These are phyloP conservation scores for Groenewaldozyma sp. DNA, from an alignment of 1,139 yeast genomes.

Conservation along the genomic window DNA sequence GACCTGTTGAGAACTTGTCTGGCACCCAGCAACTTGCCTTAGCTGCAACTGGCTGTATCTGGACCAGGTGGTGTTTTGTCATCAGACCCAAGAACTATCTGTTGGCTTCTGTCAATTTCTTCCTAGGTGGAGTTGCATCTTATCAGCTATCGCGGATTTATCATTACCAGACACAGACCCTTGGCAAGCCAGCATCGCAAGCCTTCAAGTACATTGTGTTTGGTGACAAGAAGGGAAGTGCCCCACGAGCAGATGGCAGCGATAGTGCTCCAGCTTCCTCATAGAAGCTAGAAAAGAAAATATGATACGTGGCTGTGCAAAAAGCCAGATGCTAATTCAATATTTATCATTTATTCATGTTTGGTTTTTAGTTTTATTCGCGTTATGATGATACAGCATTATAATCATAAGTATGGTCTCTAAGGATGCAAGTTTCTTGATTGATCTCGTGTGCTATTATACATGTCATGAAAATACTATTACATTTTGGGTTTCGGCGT, in stretches of 20 bases:
- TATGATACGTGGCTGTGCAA: too few species aligned
- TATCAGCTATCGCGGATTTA: conserved; percentile 67
- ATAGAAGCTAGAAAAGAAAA: too few species aligned
- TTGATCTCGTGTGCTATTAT: too few species aligned
- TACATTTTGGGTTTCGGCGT: too few species aligned
- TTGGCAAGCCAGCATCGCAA: conserved; percentile 44
- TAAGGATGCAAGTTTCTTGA: too few species aligned
- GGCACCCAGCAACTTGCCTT: conserved; percentile 91
- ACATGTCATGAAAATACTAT: too few species aligned
- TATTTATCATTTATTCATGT: too few species aligned
- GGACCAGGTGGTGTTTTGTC: conserved; percentile 98
- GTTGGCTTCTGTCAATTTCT: conserved; percentile 89
- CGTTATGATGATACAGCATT: too few species aligned
- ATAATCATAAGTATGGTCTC: too few species aligned
- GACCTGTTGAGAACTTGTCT: conserved; percentile 86
- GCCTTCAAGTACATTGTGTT: conserved; percentile 49
- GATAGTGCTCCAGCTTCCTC: neutral
- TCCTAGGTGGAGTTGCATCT: conserved; percentile 85
- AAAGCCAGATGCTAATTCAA: too few species aligned
- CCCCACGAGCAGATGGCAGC: too few species aligned
- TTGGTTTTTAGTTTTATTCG: too few species aligned
- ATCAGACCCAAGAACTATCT: conserved; percentile 81
- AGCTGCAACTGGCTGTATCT: conserved; percentile 84
- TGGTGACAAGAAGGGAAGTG: conserved; percentile 30
- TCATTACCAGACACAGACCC: conserved; percentile 44